Percentiles rank a stretch among this genome's conserved stretches.
Conservation (phyloP, 2,329 filamentous ascomycete species). For the Ceratocystis cacaofunesta region DNA sequence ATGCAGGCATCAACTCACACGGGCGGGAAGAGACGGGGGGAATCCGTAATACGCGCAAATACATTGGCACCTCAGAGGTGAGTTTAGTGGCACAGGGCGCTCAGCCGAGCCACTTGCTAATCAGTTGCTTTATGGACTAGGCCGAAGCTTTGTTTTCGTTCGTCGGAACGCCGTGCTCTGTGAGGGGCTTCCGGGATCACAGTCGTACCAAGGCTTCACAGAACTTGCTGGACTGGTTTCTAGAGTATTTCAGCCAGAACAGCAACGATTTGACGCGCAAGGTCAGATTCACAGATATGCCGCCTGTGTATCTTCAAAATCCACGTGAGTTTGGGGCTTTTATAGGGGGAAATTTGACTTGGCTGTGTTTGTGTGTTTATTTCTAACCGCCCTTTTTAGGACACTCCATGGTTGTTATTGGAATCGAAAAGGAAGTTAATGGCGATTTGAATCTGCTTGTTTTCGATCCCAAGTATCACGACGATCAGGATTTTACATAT, state of each 20-base stretch:
- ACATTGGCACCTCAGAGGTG: constrained; percentile 86
- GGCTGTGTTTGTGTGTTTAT: background rate
- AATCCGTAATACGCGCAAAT: constrained; percentile 78
- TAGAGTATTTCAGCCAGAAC: constrained; percentile 57
- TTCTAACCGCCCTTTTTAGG: constrained; percentile 29
- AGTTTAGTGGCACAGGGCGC: constrained; percentile 33
- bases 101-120: too few relatives aligned
- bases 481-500: constrained; percentile 8
- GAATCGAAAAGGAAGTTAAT: constrained; percentile 54
- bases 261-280: constrained; percentile 35
- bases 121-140: constrained; percentile 27
- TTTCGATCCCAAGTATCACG: constrained; percentile 51
- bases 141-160: constrained; percentile 64
- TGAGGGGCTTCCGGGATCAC: background rate
- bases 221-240: constrained; percentile 34
- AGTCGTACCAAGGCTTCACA: constrained; percentile 5
- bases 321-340: constrained; percentile 34
- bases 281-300: constrained; percentile 55
- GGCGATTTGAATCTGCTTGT: constrained; percentile 59
- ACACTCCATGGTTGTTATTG: constrained; percentile 82
- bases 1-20: constrained; percentile 60
- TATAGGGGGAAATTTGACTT: background rate
- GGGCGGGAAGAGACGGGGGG: constrained; percentile 73
- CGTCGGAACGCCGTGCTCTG: constrained; percentile 48
- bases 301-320: constrained; percentile 85